Evolutionary conservation across 106 monocot species (phyloP).

Genomic region (Acorus gramineus): DNA sequence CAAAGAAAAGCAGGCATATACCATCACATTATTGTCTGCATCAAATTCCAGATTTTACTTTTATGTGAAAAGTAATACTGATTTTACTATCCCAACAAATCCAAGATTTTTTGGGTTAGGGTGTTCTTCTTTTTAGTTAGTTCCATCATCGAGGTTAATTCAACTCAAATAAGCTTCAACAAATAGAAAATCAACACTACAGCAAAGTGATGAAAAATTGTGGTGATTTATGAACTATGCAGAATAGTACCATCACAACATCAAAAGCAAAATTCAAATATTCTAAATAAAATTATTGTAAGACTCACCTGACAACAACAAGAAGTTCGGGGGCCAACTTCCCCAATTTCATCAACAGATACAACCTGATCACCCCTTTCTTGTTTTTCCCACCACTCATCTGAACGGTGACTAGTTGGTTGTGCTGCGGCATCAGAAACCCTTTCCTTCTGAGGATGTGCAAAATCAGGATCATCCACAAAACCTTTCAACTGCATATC

Average conservation of each 20-base stretch:
- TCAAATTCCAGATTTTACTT: too few species aligned
- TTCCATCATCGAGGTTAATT: too few species aligned
- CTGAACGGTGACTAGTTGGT: constrained; percentile 13
- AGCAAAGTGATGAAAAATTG: too few species aligned
- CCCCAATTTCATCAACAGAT: constrained; percentile 60
- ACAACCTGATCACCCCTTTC: constrained; percentile 49
- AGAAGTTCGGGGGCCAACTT: constrained; percentile 84
- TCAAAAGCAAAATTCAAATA: constrained; percentile 6
- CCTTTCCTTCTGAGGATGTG: constrained; percentile 15
- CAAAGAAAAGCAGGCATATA: too few species aligned
- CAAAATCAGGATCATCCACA: constrained; percentile 57
- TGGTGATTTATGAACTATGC: too few species aligned
- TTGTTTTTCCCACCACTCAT: constrained; percentile 92
- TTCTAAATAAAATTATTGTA: background rate
- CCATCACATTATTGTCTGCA: too few species aligned
- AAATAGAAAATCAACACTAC: too few species aligned
- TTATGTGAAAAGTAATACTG: too few species aligned
- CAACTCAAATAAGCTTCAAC: too few species aligned
- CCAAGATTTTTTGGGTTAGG: too few species aligned
- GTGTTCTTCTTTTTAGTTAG: too few species aligned
- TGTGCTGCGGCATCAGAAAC: constrained; percentile 16
- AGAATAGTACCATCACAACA: background rate
- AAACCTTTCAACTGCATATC: constrained; percentile 78
- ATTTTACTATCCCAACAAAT: too few species aligned
- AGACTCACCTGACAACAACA: constrained; percentile 82